Percentiles rank a stretch among this genome's conserved stretches.
phyloP scores from a whole-genome alignment of 345 rosid species.

The Bruguiera parviflora region DNA sequence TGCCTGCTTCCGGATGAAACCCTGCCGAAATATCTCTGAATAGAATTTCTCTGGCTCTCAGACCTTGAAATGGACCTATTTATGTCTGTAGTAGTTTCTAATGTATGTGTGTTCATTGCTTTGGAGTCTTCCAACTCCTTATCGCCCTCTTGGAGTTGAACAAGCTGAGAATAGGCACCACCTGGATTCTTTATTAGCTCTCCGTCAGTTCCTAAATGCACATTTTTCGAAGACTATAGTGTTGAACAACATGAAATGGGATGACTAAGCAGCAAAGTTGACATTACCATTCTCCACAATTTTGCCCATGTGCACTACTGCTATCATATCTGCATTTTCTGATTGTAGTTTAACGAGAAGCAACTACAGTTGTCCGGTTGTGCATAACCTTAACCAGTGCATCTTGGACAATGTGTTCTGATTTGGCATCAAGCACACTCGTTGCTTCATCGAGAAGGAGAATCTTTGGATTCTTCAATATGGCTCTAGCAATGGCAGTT shows the following conservation, averaged over 20 bases:
- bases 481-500: conserved; percentile 72
- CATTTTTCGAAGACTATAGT: background rate
- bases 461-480: conserved; percentile 73
- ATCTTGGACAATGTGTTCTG: too few species aligned
- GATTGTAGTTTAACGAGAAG: conserved; percentile 69
- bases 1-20: conserved; percentile 40
- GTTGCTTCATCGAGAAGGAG: conserved; percentile 89
- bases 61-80: conserved; percentile 23
- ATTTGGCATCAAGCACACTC: conserved; percentile 68
- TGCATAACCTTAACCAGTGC: too few species aligned
- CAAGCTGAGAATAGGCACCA: conserved; percentile 72
- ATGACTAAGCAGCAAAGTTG: background rate
- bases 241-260: background rate
- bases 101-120: conserved; percentile 3
- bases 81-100: conserved; percentile 11
- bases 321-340: conserved; percentile 68
- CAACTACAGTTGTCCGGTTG: too few species aligned
- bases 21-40: conserved; percentile 37
- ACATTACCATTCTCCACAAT: conserved; percentile 68
- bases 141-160: conserved; percentile 69
- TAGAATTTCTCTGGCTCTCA: conserved; percentile 24
- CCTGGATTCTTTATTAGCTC: conserved; percentile 58
- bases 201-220: conserved; percentile 49
- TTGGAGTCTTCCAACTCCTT: conserved; percentile 29
- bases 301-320: conserved; percentile 71